A percentile compares a stretch with the other conserved stretches of the same genome.
These are phyloP conservation scores for Sporisorium iseilematis-ciliati DNA, from an alignment of 1,284 basidiomycete genomes.

Conservation along the genomic window DNA sequence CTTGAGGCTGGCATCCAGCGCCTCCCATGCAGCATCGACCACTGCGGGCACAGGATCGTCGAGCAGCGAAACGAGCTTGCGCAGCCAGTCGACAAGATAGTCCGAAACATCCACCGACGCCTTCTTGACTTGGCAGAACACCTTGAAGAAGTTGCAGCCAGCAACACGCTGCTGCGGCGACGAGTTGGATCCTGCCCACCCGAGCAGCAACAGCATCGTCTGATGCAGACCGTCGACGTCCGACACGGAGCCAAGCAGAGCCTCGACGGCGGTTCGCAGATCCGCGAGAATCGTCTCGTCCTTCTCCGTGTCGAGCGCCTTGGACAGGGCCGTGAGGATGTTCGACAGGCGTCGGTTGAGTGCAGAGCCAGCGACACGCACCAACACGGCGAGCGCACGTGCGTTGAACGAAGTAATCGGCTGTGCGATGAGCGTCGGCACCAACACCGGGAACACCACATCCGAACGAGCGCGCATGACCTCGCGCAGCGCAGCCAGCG, in stretches of 20 bases:
- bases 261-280: constrained; percentile 51
- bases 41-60: constrained; percentile 83
- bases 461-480: constrained; percentile 73
- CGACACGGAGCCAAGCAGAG: constrained; percentile 56
- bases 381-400: constrained; percentile 87
- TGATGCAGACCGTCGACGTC: constrained; percentile 66
- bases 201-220: constrained; percentile 66
- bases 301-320: constrained; percentile 57
- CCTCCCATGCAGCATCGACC: constrained; percentile 84
- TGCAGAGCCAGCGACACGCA: constrained; percentile 91
- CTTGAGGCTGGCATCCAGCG: constrained; percentile 90
- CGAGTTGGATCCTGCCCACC: constrained; percentile 61
- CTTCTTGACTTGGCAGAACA: constrained; percentile 62
- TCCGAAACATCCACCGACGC: constrained; percentile 54
- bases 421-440: constrained; percentile 88
- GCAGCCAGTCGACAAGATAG: constrained; percentile 93
- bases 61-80: constrained; percentile 86
- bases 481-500: constrained; percentile 87
- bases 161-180: constrained; percentile 53
- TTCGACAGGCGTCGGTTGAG: constrained; percentile 74
- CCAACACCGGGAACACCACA: constrained; percentile 97
- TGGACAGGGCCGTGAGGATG: constrained; percentile 65
- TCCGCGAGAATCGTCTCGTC: constrained; percentile 50
- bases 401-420: constrained; percentile 97
- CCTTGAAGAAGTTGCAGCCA: constrained; percentile 60